Conservation (phyloP, 371 early-diverging fungal genomes). For the Syncephalastrum racemosum region DNA sequence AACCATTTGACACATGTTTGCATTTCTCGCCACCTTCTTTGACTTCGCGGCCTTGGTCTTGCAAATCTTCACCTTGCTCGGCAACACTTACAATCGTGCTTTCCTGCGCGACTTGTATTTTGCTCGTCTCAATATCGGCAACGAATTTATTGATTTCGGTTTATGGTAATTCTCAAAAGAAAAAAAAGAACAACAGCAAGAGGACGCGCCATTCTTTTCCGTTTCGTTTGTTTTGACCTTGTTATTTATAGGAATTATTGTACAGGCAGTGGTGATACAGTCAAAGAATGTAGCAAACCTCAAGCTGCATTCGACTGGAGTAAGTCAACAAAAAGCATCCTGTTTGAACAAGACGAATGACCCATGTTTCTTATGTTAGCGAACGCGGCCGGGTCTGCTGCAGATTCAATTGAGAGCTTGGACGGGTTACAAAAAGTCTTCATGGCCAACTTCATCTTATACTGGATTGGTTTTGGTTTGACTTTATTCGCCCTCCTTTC, state of each 20-base stretch:
- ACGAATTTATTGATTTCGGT: constrained; percentile 32
- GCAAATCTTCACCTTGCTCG: constrained; percentile 43
- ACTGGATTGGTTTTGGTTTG: constrained; percentile 30
- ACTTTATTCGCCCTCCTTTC: constrained; percentile 27
- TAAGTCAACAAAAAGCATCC: background rate
- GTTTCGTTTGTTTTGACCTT: background rate
- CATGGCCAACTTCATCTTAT: constrained; percentile 32
- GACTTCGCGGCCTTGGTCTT: constrained; percentile 47
- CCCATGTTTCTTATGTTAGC: constrained; percentile 1
- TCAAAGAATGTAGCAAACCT: constrained; percentile 31
- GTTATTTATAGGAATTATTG: constrained; percentile 34
- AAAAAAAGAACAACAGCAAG: background rate
- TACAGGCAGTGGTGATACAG: constrained; percentile 22
- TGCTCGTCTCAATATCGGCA: constrained; percentile 22
- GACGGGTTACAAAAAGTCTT: constrained; percentile 18
- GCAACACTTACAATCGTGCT: constrained; percentile 38
- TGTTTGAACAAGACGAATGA: background rate
- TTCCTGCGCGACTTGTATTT: constrained; percentile 42
- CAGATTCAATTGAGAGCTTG: constrained; percentile 3
- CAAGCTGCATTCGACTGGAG: constrained; percentile 44
- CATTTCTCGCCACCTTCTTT: constrained; percentile 40
- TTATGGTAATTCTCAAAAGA: constrained; percentile 28
- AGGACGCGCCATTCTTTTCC: background rate
- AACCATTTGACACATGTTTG: constrained; percentile 7
- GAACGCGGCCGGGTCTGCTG: background rate